phyloP scores from a whole-genome alignment of 2,329 filamentous ascomycete genomes.

The Atkinsonella hypoxylon region DNA sequence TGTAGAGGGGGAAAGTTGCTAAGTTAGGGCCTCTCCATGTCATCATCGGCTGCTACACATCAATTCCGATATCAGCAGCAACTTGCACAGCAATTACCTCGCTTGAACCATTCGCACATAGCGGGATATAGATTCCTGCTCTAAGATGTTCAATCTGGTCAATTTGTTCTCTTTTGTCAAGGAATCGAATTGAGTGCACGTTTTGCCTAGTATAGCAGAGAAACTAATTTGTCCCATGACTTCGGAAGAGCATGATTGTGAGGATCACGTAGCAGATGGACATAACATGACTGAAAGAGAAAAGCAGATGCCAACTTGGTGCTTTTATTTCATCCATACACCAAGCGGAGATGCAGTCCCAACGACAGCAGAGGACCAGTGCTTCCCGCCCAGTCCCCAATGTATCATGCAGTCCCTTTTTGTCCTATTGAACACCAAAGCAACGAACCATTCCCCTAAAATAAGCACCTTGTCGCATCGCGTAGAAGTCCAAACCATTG shows the following conservation, averaged over 20 bases:
- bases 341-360: slow-evolving; percentile 31
- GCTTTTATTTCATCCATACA: slow-evolving; percentile 32
- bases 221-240: not conserved
- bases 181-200: too few species aligned
- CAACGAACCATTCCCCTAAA: slow-evolving; percentile 32
- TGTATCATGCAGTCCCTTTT: slow-evolving; percentile 38
- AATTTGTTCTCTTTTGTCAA: too few species aligned
- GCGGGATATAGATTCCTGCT: too few species aligned
- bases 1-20: too few species aligned
- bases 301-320: slow-evolving; percentile 22
- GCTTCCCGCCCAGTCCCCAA: slow-evolving; percentile 22
- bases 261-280: not conserved
- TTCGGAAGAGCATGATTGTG: not conserved
- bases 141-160: too few species aligned
- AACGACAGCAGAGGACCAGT: slow-evolving; percentile 34
- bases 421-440: slow-evolving; percentile 41
- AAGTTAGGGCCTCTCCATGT: too few species aligned
- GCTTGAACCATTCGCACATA: too few species aligned
- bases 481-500: slow-evolving; percentile 21
- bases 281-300: not conserved
- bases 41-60: too few species aligned
- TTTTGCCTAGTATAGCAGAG: not conserved
- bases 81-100: too few species aligned
- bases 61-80: too few species aligned
- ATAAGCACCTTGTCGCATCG: slow-evolving; percentile 23